Conservation (phyloP, 1,284 basidiomycete genomes). For the Microbotryomycetes sp. region DNA sequence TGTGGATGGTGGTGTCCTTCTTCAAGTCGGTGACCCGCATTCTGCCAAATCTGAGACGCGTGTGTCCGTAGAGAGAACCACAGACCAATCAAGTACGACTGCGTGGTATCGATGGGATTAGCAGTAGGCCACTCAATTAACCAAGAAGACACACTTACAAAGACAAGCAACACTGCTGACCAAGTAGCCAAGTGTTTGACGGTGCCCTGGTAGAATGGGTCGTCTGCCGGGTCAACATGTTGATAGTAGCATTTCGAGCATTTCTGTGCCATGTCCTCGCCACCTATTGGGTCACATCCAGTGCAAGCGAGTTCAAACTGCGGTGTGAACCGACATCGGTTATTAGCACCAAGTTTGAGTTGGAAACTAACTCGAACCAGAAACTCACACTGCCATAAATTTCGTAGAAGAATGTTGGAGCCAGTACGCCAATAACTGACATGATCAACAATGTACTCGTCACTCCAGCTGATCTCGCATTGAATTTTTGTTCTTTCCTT, state of each 20-base stretch:
- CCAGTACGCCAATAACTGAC: slow-evolving; percentile 95
- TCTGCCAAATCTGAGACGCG: slow-evolving; percentile 99
- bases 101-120: not conserved
- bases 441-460: slow-evolving; percentile 99
- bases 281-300: slow-evolving; percentile 62
- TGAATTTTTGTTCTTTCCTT: slow-evolving; percentile 95
- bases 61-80: slow-evolving; percentile 99
- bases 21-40: slow-evolving; percentile 48
- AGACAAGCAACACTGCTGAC: slow-evolving; percentile 79
- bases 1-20: slow-evolving; percentile 8
- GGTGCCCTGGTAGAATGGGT: slow-evolving; percentile 93
- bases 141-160: slow-evolving; percentile 55
- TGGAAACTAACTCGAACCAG: not conserved
- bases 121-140: slow-evolving; percentile 9
- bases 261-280: slow-evolving; percentile 35
- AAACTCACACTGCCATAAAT: slow-evolving; percentile 87
- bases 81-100: slow-evolving; percentile 94
- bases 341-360: not conserved
- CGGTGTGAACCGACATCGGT: slow-evolving; percentile 7
- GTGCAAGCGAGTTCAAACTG: slow-evolving; percentile 90
- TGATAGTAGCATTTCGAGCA: slow-evolving; percentile 93
- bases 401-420: slow-evolving; percentile 97
- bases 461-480: slow-evolving; percentile 94
- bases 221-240: slow-evolving; percentile 83
- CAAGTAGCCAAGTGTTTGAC: slow-evolving; percentile 92